Base-by-base conservation (phyloP, 2,329 filamentous ascomycete genomes). In the Sclerotinia glacialis region DNA sequence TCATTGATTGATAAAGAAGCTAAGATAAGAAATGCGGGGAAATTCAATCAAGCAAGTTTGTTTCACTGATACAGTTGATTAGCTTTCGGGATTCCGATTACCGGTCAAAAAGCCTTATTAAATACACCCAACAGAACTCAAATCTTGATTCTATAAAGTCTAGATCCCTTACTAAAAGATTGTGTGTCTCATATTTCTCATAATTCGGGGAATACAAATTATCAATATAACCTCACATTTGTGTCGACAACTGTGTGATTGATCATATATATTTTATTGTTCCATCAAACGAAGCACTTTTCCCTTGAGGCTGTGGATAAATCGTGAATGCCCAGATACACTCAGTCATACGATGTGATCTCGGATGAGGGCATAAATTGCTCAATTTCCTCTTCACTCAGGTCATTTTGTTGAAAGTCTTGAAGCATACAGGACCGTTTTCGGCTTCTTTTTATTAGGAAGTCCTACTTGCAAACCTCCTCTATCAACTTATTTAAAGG, bases 21-120 rank as follows among this genome's bases (percentile, higher is more conserved):
- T 61, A 61, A 61, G 58, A 61, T 55, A 56, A 64, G 52, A 59
- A 42, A 64, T 64, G 61, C 50, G 61, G 61, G 61, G 61, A 56
- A 46, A 26, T 26, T 3, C 8, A 55, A 46, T 55, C 37, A 55
- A 64, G 49, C 49, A 46, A 53, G 3, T 60, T 26, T 49, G 37
- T 47, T 6, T 49, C 21, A 60, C 56, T n/a, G n/a, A n/a, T n/a
- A n/a, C 21, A 14, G n/a, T n/a, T n/a, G n/a, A 44, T n/a, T 5
- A 58, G 11, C 55, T 21, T 44, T 58, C 23, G 55, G 40, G 1
- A 47, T 26, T 49, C 12, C 44, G 12, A 26, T n/a, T 49, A 37
- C 42, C 44, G 56, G n/a, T 46, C 42, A 16, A 16, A 18, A 42
- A 26, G n/a, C 53, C 34, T 23, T 40, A 40, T 9, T 9, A 23